Conservation (phyloP, 805 yeast species). For the Lipomyces chichibuensis region DNA sequence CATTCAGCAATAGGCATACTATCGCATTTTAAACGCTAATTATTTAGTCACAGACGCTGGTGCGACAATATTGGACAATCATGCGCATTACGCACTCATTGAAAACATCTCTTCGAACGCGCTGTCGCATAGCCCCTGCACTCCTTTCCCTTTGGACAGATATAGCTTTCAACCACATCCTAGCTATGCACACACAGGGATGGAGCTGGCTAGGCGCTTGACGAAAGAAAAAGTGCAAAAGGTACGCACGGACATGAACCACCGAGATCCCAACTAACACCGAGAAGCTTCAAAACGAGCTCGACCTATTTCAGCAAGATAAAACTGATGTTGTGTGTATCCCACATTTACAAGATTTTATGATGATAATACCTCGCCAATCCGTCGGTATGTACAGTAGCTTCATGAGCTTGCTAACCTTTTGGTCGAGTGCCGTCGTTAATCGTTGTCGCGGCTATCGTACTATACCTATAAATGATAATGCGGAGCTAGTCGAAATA, state of each 20-base stretch:
- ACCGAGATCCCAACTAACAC: background rate
- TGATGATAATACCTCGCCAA: background rate
- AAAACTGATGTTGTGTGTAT: background rate
- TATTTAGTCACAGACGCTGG: background rate
- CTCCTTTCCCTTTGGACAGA: background rate
- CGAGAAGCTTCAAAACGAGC: background rate
- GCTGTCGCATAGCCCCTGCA: background rate
- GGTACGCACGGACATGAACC: background rate
- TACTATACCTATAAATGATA: background rate
- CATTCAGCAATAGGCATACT: background rate
- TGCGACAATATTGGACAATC: background rate
- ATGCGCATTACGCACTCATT: background rate
- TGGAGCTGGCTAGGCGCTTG: background rate
- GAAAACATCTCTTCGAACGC: background rate
- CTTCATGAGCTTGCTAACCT: background rate
- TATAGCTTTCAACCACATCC: background rate
- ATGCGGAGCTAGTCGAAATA: background rate
- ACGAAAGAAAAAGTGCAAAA: background rate
- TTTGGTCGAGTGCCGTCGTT: background rate
- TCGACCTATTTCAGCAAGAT: background rate
- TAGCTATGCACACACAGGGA: background rate
- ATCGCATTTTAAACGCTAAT: background rate
- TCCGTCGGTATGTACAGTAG: background rate
- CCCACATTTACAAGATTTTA: background rate
- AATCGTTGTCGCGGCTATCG: background rate